Percentiles rank a stretch among this genome's conserved stretches.
These are phyloP conservation scores for Blastobotrys mokoenaii DNA, from an alignment of 805 yeast genomes.

Conservation along the genomic window DNA sequence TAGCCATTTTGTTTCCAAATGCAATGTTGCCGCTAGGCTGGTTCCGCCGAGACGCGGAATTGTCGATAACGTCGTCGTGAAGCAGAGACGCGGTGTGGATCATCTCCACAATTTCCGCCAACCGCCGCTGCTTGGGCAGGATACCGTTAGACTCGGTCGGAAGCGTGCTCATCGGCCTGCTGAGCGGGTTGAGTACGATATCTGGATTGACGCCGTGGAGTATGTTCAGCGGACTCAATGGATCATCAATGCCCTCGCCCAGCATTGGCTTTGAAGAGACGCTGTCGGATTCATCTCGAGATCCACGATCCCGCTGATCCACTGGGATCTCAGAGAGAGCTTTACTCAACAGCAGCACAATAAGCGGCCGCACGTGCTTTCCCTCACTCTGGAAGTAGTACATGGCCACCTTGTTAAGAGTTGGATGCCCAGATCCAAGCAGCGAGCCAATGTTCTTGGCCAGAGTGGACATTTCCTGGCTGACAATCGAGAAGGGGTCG, in stretches of 20 bases:
- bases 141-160: constrained; percentile 68
- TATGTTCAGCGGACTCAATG: constrained; percentile 70
- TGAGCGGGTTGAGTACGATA: constrained; percentile 68
- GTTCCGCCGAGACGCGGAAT: constrained; percentile 78
- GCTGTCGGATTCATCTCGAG: constrained; percentile 37
- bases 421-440: constrained; percentile 91
- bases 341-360: constrained; percentile 75
- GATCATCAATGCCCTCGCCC: constrained; percentile 31
- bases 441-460: constrained; percentile 80
- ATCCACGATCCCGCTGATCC: constrained; percentile 56
- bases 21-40: constrained; percentile 88
- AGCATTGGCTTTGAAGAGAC: constrained; percentile 16
- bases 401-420: constrained; percentile 82
- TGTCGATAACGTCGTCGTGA: constrained; percentile 95
- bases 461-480: constrained; percentile 83
- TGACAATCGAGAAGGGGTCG: constrained; percentile 87
- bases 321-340: constrained; percentile 68
- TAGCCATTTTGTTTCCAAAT: constrained; percentile 95
- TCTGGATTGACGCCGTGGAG: constrained; percentile 87
- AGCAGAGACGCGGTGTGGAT: constrained; percentile 92
- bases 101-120: constrained; percentile 97
- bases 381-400: constrained; percentile 96
- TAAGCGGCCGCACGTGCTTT: constrained; percentile 85
- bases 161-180: constrained; percentile 66
- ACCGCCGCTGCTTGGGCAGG: constrained; percentile 85